Evolutionary conservation across 129 eudicot genomes (phyloP).

Genomic region (Saussurea involucrata): DNA sequence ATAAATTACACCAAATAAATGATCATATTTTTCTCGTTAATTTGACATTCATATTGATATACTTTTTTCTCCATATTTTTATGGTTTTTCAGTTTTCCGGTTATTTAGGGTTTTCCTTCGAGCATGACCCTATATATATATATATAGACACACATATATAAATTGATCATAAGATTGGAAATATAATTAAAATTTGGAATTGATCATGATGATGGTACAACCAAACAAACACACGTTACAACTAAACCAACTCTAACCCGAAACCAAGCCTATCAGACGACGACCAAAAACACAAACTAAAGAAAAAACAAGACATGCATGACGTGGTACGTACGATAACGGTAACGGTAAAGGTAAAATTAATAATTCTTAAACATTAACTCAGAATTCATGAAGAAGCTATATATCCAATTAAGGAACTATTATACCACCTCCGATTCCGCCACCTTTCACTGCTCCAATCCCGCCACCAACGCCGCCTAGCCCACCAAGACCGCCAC

Average conservation of each 20-base stretch:
- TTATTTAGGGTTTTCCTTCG: too few species aligned
- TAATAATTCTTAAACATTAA: background rate
- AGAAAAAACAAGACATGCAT: background rate
- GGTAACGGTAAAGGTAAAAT: too few species aligned
- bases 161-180: background rate
- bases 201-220: background rate
- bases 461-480: conserved; percentile 28
- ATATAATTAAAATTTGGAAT: background rate
- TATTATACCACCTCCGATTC: conserved; percentile 35
- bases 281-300: background rate
- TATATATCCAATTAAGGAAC: conserved; percentile 10
- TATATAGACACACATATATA: too few species aligned
- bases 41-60: too few species aligned
- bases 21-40: too few species aligned
- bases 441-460: conserved; percentile 34
- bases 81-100: too few species aligned
- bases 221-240: background rate
- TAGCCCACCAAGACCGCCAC: conserved; percentile 17
- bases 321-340: background rate
- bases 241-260: background rate
- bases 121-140: too few species aligned
- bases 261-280: background rate
- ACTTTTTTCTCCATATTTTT: too few species aligned
- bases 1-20: too few species aligned
- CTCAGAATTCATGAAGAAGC: background rate